Percentiles rank a stretch among this genome's conserved stretches.
These are phyloP conservation scores for Fagus sylvatica DNA, from an alignment of 306 rosid species.

Conservation along the genomic window DNA sequence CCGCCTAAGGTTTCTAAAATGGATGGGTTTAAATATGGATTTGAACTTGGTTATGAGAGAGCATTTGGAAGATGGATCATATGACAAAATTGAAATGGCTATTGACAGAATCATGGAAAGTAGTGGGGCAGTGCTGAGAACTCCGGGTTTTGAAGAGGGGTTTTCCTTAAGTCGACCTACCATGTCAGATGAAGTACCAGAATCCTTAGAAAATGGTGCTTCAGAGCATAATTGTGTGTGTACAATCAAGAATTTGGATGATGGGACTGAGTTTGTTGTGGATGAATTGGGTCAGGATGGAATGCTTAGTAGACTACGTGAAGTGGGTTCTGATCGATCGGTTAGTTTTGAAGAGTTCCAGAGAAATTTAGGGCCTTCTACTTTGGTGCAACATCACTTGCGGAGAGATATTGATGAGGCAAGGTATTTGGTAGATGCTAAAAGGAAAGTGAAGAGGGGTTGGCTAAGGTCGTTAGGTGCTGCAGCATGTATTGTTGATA, in stretches of 20 bases:
- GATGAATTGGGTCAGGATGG: conserved; percentile 51
- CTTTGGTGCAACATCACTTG: conserved; percentile 45
- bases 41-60: conserved; percentile 24
- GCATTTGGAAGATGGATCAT: conserved; percentile 23
- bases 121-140: conserved; percentile 53
- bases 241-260: conserved; percentile 52
- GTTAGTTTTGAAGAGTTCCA: conserved; percentile 47
- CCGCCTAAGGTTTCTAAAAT: conserved; percentile 59
- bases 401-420: conserved; percentile 47
- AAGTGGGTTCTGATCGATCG: conserved; percentile 44
- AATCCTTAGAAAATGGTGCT: conserved; percentile 29
- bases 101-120: conserved; percentile 46
- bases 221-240: conserved; percentile 35
- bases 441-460: conserved; percentile 49
- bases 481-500: conserved; percentile 52
- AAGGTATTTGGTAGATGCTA: conserved; percentile 26
- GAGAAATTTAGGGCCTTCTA: conserved; percentile 41
- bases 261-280: conserved; percentile 49
- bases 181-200: conserved; percentile 36
- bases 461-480: conserved; percentile 63
- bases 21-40: conserved; percentile 57
- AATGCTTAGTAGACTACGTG: conserved; percentile 37
- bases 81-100: conserved; percentile 14
- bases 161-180: conserved; percentile 38
- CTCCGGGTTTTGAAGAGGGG: conserved; percentile 34